These are phyloP conservation scores for Kalanchoe fedtschenkoi DNA, from an alignment of 164 flowering plant genomes.

Conservation along the genomic window DNA sequence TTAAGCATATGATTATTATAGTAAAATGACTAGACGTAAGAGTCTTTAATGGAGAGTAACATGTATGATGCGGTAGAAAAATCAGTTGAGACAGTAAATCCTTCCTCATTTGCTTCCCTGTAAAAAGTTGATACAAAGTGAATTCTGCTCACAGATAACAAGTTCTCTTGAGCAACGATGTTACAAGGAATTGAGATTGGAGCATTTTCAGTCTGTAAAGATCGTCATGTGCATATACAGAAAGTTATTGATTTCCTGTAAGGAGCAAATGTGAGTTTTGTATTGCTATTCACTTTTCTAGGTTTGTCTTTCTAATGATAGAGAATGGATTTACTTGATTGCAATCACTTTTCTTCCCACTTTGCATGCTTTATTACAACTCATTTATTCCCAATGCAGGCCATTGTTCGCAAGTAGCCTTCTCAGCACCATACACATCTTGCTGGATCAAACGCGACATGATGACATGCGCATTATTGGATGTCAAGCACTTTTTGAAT, in stretches of 20 bases:
- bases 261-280: conserved; percentile 79
- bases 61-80: background rate
- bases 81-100: background rate
- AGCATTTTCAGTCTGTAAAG: conserved; percentile 59
- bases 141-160: conserved; percentile 43
- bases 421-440: conserved; percentile 49
- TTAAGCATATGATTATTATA: background rate
- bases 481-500: conserved; percentile 63
- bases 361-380: conserved; percentile 12
- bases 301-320: background rate
- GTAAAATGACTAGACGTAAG: background rate
- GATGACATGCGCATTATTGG: conserved; percentile 66
- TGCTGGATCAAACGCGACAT: conserved; percentile 63
- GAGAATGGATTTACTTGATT: background rate
- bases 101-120: background rate
- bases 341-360: no score
- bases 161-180: conserved; percentile 58
- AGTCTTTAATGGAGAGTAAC: background rate
- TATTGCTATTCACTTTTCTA: background rate
- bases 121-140: background rate
- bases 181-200: conserved; percentile 72
- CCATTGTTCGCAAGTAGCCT: conserved; percentile 75
- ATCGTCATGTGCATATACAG: conserved; percentile 59
- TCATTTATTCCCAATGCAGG: conserved; percentile 38
- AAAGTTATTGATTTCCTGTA: conserved; percentile 62